phyloP scores from a whole-genome alignment of 768 basidiomycete genomes.

The Leccinum boreale region DNA sequence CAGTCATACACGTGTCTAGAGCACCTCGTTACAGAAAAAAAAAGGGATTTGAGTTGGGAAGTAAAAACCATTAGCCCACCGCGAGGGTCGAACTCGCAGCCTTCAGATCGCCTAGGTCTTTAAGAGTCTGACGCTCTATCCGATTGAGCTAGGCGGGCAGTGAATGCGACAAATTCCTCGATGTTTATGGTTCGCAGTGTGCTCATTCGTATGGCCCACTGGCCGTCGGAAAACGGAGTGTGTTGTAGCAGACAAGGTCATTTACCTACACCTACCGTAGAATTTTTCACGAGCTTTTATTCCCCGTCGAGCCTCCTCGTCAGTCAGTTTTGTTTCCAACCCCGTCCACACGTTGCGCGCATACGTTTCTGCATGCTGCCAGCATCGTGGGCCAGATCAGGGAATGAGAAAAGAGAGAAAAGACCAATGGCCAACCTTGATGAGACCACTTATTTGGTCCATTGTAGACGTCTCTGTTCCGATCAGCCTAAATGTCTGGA shows the following conservation, averaged over 20 bases:
- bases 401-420: not conserved
- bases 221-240: not conserved
- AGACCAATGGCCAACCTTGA: constrained; percentile 44
- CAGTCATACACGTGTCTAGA: not conserved
- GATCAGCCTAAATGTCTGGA: constrained; percentile 64
- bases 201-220: not conserved
- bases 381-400: constrained; percentile 43
- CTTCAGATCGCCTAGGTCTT: constrained; percentile 53
- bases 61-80: constrained; percentile 38
- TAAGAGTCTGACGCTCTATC: constrained; percentile 70
- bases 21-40: not conserved
- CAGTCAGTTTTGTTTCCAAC: constrained; percentile 61
- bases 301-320: constrained; percentile 58
- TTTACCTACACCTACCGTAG: constrained; percentile 15
- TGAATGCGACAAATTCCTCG: not conserved
- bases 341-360: constrained; percentile 54
- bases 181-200: not conserved
- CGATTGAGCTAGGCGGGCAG: constrained; percentile 62
- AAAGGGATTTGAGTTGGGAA: not conserved
- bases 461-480: constrained; percentile 60
- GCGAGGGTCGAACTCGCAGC: constrained; percentile 65
- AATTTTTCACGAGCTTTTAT: constrained; percentile 60
- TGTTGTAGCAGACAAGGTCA: not conserved
- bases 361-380: constrained; percentile 66
- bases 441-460: constrained; percentile 44